A percentile compares a stretch with the other conserved stretches of the same genome.
These are phyloP conservation scores for Neurospora sp. DNA, from an alignment of 495 filamentous ascomycete species.

Conservation along the genomic window DNA sequence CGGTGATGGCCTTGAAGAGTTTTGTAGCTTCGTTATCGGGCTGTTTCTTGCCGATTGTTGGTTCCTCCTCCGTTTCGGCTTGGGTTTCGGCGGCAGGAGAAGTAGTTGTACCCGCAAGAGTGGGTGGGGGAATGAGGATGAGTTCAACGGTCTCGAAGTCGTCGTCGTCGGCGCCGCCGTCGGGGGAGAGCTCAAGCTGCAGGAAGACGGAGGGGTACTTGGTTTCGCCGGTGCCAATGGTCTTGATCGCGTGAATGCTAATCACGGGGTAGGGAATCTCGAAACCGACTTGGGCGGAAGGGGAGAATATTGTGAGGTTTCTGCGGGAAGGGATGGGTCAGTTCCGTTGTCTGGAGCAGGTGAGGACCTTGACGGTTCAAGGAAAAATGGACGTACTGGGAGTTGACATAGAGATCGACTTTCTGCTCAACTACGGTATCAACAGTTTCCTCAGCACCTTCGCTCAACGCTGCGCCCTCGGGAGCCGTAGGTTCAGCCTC, in stretches of 20 bases:
- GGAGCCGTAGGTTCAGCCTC: constrained; percentile 19
- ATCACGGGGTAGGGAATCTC: constrained; percentile 82
- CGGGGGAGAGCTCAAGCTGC: constrained; percentile 56
- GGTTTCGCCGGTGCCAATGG: constrained; percentile 18
- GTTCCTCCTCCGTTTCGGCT: constrained; percentile 13
- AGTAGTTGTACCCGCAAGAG: constrained; percentile 2
- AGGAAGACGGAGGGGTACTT: constrained; percentile 61
- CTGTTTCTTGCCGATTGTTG: not conserved
- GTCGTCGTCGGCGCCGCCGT: constrained; percentile 51
- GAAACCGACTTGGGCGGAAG: constrained; percentile 49
- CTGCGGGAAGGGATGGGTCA: constrained; percentile 27
- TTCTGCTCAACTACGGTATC: too few relatives aligned
- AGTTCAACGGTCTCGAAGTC: constrained; percentile 61
- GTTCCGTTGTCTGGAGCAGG: too few relatives aligned
- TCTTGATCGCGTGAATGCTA: constrained; percentile 79
- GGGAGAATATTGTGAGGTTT: constrained; percentile 63
- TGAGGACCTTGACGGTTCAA: not conserved
- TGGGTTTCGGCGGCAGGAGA: constrained; percentile 10
- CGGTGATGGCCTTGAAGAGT: constrained; percentile 74
- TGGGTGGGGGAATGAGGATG: constrained; percentile 52
- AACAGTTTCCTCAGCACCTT: constrained; percentile 19
- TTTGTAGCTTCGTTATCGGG: constrained; percentile 23
- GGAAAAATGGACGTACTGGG: constrained; percentile 47
- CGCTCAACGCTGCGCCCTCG: constrained; percentile 25
- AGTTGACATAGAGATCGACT: constrained; percentile 70